phyloP scores from a whole-genome alignment of 345 rosid species.

The Physaria fendleri region DNA sequence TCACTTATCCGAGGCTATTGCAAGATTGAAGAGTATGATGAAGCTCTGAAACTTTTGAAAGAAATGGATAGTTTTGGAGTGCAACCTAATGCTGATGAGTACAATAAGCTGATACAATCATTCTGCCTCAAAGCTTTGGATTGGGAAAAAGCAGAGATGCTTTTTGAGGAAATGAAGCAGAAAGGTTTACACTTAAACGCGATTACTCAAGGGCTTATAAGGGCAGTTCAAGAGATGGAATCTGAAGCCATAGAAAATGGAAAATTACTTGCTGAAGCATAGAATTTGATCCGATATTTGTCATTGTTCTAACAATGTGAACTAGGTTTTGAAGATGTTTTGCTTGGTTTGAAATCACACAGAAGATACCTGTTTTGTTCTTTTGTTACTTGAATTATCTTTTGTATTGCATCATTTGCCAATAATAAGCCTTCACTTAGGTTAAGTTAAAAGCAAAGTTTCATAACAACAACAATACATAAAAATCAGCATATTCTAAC shows the following conservation, averaged over 20 bases:
- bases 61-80: conserved; percentile 71
- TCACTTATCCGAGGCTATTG: conserved; percentile 72
- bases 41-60: conserved; percentile 54
- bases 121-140: conserved; percentile 73
- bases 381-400: conserved; percentile 5
- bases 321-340: conserved; percentile 22
- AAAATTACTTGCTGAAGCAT: conserved; percentile 28
- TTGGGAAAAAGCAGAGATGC: conserved; percentile 66
- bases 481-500: conserved; percentile 60
- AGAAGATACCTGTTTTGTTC: conserved; percentile 5
- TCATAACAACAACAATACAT: not conserved
- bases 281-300: not conserved
- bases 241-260: conserved; percentile 33
- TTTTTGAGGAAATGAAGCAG: conserved; percentile 57
- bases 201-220: conserved; percentile 58
- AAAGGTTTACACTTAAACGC: conserved; percentile 65
- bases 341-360: not conserved
- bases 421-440: conserved; percentile 19
- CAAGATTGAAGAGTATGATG: conserved; percentile 66
- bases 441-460: too few species aligned
- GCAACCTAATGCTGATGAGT: conserved; percentile 60
- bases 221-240: conserved; percentile 77
- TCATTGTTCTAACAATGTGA: not conserved
- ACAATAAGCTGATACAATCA: conserved; percentile 71
- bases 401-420: not conserved